Percentiles rank a stretch among this genome's conserved stretches.
Conservation (phyloP, 2,329 filamentous ascomycete species). For the Paecilomyces variotii region DNA sequence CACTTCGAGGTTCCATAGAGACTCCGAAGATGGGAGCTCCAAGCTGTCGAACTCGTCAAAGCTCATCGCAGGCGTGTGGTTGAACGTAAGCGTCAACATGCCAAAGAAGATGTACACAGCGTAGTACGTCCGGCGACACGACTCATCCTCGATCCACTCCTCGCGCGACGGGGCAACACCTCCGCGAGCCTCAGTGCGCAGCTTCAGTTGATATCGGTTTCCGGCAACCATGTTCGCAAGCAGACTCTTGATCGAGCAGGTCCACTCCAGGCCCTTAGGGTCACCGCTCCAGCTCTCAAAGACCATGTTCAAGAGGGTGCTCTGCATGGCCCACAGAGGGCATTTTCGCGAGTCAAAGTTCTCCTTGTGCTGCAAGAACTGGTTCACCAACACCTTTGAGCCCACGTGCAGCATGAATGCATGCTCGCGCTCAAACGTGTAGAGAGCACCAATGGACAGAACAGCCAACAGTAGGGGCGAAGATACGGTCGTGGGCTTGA, state of each 20-base stretch:
- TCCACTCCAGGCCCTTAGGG: slow-evolving; percentile 95
- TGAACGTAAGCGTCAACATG: slow-evolving; percentile 87
- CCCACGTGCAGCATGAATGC: slow-evolving; percentile 96
- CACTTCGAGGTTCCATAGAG: slow-evolving; percentile 80
- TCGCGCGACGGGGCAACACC: slow-evolving; percentile 66
- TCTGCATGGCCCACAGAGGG: slow-evolving; percentile 96
- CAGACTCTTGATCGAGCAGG: slow-evolving; percentile 96
- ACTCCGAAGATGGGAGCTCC: slow-evolving; percentile 86
- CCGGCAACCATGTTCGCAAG: slow-evolving; percentile 98
- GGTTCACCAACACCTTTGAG: slow-evolving; percentile 92
- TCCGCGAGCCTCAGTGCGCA: slow-evolving; percentile 80
- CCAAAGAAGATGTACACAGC: slow-evolving; percentile 99
- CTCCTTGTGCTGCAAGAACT: slow-evolving; percentile 96
- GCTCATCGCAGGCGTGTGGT: slow-evolving; percentile 94
- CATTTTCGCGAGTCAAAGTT: slow-evolving; percentile 98
- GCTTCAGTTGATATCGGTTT: slow-evolving; percentile 91
- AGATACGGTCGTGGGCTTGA: slow-evolving; percentile 70
- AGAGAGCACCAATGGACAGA: slow-evolving; percentile 88
- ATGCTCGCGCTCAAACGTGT: slow-evolving; percentile 94
- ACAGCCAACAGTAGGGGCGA: slow-evolving; percentile 81
- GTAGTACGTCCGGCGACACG: slow-evolving; percentile 92
- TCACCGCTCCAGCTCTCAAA: slow-evolving; percentile 99
- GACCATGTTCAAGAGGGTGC: slow-evolving; percentile 93
- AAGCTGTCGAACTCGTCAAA: slow-evolving; percentile 97
- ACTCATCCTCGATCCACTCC: slow-evolving; percentile 96